Evolutionary conservation across 2,329 filamentous ascomycete species (phyloP).

Genomic region (Tolypocladium guangdongense): DNA sequence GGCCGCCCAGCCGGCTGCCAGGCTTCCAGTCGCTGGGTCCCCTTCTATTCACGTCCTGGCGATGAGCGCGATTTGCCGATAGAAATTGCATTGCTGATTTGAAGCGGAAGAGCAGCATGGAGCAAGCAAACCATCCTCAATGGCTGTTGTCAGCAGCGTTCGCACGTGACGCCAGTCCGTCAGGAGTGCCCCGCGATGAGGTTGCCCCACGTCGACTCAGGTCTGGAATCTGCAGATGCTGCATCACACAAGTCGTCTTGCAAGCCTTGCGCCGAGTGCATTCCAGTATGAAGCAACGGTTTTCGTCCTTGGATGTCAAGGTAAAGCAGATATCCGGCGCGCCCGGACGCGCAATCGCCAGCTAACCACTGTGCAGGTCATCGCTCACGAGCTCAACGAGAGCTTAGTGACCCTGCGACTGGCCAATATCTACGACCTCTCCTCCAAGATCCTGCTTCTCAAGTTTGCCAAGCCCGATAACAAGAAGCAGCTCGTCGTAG

Average conservation of each 20-base stretch:
- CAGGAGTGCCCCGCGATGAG: slow-evolving; percentile 4
- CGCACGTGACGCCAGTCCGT: slow-evolving; percentile 6
- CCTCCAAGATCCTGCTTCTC: slow-evolving; percentile 86
- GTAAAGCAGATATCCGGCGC: slow-evolving; percentile 21
- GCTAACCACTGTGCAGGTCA: slow-evolving; percentile 49
- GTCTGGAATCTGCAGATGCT: background rate
- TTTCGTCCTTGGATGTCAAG: slow-evolving; percentile 70
- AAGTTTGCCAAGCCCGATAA: slow-evolving; percentile 87
- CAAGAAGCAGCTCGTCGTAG: slow-evolving; percentile 83
- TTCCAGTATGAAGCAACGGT: slow-evolving; percentile 62
- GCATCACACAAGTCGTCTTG: background rate
- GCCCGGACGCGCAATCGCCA: background rate
- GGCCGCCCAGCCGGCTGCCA: background rate
- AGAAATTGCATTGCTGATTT: background rate
- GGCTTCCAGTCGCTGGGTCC: background rate
- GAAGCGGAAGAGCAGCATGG: background rate
- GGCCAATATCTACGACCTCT: slow-evolving; percentile 92
- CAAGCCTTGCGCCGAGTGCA: background rate
- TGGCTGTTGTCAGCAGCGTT: background rate
- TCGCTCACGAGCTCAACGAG: slow-evolving; percentile 81
- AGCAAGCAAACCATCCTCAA: background rate
- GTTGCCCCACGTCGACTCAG: slow-evolving; percentile 4
- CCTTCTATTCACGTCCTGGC: background rate
- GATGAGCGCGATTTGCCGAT: background rate
- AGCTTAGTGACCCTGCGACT: slow-evolving; percentile 69